A percentile compares a stretch with the other conserved stretches of the same genome.
Conservation (phyloP, 208 protist genomes). For the Acanthamoeba sp. region DNA sequence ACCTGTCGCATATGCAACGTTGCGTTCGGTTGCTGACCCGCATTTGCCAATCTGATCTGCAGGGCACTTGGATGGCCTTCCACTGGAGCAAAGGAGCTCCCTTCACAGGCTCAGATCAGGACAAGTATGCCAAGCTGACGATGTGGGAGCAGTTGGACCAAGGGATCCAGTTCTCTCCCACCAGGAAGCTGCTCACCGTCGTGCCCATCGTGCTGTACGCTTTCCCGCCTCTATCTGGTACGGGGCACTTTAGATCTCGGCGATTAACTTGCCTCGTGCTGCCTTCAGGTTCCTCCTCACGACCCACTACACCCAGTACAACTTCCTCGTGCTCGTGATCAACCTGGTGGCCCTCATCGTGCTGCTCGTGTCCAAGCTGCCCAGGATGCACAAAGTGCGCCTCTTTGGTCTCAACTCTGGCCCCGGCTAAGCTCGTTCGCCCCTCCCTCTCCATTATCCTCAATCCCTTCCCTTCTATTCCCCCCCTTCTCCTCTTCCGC, state of each 20-base stretch:
- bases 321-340: conserved; percentile 39
- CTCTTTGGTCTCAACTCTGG: conserved; percentile 42
- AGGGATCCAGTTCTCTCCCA: conserved; percentile 76
- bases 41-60: background rate
- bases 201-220: conserved; percentile 81
- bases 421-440: background rate
- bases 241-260: background rate
- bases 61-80: conserved; percentile 57
- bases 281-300: conserved; percentile 73
- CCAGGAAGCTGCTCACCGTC: conserved; percentile 79
- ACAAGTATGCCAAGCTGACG: conserved; percentile 74
- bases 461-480: background rate
- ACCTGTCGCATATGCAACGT: background rate
- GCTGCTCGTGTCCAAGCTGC: conserved; percentile 76
- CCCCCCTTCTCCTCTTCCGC: background rate
- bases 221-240: background rate
- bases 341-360: conserved; percentile 72
- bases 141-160: conserved; percentile 83
- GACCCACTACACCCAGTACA: conserved; percentile 74
- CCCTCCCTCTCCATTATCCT: background rate
- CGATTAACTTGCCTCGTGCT: background rate
- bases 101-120: conserved; percentile 68
- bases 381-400: conserved; percentile 77
- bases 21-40: background rate
- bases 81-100: conserved; percentile 40